These are phyloP conservation scores for Penicillium sp. DNA, from an alignment of 2,329 filamentous ascomycete species.

Conservation along the genomic window DNA sequence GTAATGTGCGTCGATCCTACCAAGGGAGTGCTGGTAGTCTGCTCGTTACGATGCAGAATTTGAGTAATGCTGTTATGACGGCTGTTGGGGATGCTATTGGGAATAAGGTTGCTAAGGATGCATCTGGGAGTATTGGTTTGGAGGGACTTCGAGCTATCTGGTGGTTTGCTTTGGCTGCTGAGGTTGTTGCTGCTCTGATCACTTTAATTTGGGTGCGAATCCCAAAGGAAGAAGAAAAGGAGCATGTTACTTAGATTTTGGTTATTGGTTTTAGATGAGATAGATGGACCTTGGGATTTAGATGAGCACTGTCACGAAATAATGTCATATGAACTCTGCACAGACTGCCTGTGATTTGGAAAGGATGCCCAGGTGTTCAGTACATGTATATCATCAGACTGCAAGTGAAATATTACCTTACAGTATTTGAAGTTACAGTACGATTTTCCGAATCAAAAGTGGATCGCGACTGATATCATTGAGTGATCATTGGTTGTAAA, in stretches of 20 bases:
- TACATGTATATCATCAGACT: too few relatives aligned
- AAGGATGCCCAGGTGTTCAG: too few relatives aligned
- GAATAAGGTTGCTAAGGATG: constrained; percentile 12
- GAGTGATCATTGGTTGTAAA: neutral
- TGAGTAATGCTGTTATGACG: constrained; percentile 41
- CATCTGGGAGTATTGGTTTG: constrained; percentile 21
- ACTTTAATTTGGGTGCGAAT: constrained; percentile 40
- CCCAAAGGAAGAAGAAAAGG: constrained; percentile 36
- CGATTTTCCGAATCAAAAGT: neutral
- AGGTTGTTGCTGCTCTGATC: constrained; percentile 30
- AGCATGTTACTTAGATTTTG: constrained; percentile 16
- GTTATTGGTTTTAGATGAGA: neutral
- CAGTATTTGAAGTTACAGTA: neutral
- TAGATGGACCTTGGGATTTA: neutral
- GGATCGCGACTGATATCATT: neutral
- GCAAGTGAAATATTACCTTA: neutral
- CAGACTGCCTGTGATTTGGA: too few relatives aligned
- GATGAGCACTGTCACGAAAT: neutral
- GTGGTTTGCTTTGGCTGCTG: constrained; percentile 39
- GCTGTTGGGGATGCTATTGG: constrained; percentile 34
- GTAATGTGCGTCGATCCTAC: constrained; percentile 43
- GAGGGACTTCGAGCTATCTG: constrained; percentile 37
- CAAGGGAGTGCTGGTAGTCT: constrained; percentile 47
- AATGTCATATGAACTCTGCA: neutral
- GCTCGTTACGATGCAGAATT: constrained; percentile 47